Base-by-base conservation (phyloP, 805 yeast species). In the Cyberlindnera suaveolens region DNA sequence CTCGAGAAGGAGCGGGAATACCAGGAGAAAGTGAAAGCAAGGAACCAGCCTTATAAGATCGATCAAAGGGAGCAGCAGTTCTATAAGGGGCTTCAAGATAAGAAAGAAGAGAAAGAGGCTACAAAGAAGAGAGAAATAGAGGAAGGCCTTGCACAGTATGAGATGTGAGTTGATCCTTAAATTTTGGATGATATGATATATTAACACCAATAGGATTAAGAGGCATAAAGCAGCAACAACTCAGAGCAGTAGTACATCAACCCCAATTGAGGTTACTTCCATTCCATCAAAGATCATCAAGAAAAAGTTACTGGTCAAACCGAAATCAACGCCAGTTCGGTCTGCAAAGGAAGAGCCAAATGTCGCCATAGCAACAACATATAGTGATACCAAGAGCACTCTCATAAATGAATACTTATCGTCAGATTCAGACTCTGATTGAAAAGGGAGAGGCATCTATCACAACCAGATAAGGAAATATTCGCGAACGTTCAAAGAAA, bases 1-100 rank as follows among this genome's bases (percentile, higher is more conserved):
- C 32, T 56, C 15, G 42, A 44, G 30, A 57, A 53, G 44, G 62
- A 58, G 31, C 39, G 36, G 14, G 54, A 48, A 18, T 51, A 48
- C 41, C 52, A 54, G 34, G 60, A 52, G 14, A 56, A 56, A 33
- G 47, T 53, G 14, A 47, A 50, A 19, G 47, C 51, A 0, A 46
- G 45, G 13, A 57, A 56, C 35, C 57, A 53, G 32, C 43, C 52
- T 1, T 41, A 48, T 30, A 47, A 42, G 23, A 34, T 58, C 3
- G 51, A 50, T 14, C 54, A 45, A 26, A 40, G 46, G 13, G 62
- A 57, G 19, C 35, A 47, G 5, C 20, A 39, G 18, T 56, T 55
- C 33, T 58, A 57, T 35, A 20, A 48, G 8, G 36, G 38, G 5
- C 33, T 54, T 5, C 44, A 44, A 17, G 27, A 40, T 6, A 47